Conservation (phyloP, 441 rosid genomes). For the Populus hybrid region DNA sequence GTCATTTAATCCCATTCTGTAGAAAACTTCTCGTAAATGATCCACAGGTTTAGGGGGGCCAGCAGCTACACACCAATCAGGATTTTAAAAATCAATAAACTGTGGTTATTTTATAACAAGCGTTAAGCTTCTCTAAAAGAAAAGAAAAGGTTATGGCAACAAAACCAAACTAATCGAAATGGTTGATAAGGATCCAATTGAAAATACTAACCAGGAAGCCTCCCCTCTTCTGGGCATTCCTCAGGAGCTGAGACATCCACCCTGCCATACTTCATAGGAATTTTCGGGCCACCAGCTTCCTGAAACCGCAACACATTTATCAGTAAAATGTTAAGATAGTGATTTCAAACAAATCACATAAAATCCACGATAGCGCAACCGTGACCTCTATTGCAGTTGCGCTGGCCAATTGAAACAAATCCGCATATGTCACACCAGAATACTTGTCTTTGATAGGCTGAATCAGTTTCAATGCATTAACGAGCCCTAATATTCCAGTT, state of each 20-base stretch:
- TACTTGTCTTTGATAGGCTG: constrained; percentile 81
- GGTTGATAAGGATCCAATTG: background rate
- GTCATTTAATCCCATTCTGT: constrained; percentile 92
- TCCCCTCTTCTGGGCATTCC: constrained; percentile 94
- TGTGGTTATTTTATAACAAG: background rate
- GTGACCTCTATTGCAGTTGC: constrained; percentile 91
- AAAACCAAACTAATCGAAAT: background rate
- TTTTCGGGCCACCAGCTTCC: constrained; percentile 94
- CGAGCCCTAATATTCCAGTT: constrained; percentile 54
- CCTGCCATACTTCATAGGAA: constrained; percentile 93
- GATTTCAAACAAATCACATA: background rate
- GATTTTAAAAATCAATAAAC: constrained; percentile 9
- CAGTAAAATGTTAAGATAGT: constrained; percentile 12
- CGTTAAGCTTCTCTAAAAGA: background rate
- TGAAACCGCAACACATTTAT: constrained; percentile 29
- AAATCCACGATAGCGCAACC: constrained; percentile 16
- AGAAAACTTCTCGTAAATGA: constrained; percentile 82
- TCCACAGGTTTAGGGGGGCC: constrained; percentile 85
- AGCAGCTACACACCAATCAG: constrained; percentile 51
- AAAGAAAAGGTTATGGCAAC: background rate
- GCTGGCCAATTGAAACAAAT: constrained; percentile 90
- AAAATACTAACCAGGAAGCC: constrained; percentile 80
- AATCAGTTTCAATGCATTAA: constrained; percentile 73
- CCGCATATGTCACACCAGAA: constrained; percentile 73
- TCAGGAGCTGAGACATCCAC: constrained; percentile 72